phyloP scores from a whole-genome alignment of 2,329 filamentous ascomycete genomes.

The Diaporthe sp. region DNA sequence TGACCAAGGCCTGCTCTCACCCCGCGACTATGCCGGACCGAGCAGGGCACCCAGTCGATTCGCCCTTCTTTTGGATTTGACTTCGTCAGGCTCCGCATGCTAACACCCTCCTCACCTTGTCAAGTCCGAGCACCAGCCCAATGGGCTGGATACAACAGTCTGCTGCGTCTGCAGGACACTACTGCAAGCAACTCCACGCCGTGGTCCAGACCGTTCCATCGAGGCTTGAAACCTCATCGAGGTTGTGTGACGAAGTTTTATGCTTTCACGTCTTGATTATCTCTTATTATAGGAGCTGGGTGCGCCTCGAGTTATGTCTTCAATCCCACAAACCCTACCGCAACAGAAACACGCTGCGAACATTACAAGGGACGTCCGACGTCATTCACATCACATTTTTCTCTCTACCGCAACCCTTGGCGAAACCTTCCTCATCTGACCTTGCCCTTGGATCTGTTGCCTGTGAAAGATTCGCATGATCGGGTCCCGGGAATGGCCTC shows the following conservation, averaged over 20 bases:
- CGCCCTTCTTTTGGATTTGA: not conserved
- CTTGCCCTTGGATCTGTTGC: not conserved
- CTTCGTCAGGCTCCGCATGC: conserved; percentile 16
- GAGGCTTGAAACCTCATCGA: conserved; percentile 24
- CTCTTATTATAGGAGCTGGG: conserved; percentile 4
- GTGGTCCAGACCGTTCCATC: conserved; percentile 24
- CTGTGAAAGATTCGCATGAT: not conserved
- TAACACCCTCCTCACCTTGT: not conserved
- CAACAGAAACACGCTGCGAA: conserved; percentile 16
- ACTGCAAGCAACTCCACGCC: conserved; percentile 26
- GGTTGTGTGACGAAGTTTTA: conserved; percentile 19
- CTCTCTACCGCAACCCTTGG: not conserved
- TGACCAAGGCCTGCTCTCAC: conserved; percentile 1
- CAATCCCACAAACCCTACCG: not conserved
- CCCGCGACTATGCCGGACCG: conserved; percentile 7
- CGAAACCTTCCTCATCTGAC: not conserved
- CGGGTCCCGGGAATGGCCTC: not conserved
- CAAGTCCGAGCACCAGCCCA: conserved; percentile 18
- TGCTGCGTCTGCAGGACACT: conserved; percentile 26
- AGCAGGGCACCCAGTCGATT: not conserved
- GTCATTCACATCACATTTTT: conserved; percentile 1
- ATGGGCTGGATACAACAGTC: conserved; percentile 30
- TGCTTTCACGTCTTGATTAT: conserved; percentile 4
- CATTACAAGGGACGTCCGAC: not conserved
- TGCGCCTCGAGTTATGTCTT: conserved; percentile 9